phyloP scores from a whole-genome alignment of 441 rosid species.

The Adansonia grandidieri region DNA sequence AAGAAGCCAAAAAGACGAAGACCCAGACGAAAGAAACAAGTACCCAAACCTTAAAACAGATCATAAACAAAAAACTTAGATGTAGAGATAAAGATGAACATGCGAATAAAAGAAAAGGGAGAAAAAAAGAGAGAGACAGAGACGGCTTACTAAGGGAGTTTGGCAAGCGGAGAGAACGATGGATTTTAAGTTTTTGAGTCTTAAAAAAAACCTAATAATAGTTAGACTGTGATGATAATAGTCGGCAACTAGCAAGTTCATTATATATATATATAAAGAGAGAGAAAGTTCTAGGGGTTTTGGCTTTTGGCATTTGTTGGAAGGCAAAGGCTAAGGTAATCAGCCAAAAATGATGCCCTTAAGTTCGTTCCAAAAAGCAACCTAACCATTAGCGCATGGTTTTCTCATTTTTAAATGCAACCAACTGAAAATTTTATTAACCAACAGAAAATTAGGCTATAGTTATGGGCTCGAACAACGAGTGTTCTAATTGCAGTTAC shows the following conservation, averaged over 20 bases:
- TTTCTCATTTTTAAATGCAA: not conserved
- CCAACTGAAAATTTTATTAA: not conserved
- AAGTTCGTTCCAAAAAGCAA: not conserved
- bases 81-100: not conserved
- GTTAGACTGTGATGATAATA: too few species aligned
- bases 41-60: not conserved
- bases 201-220: not conserved
- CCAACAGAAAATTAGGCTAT: not conserved
- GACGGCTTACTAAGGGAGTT: not conserved
- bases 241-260: too few species aligned
- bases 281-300: not conserved
- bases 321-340: not conserved
- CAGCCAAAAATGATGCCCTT: not conserved
- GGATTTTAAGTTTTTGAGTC: not conserved
- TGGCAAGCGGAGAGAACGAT: constrained; percentile 4
- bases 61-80: not conserved
- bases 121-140: not conserved
- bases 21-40: not conserved
- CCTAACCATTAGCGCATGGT: not conserved
- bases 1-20: not conserved
- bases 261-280: not conserved
- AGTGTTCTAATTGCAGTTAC: too few species aligned
- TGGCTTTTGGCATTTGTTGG: not conserved
- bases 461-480: not conserved
- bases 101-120: not conserved